phyloP scores from a whole-genome alignment of 2,329 filamentous ascomycete genomes.

The Endocalyx cinctus region DNA sequence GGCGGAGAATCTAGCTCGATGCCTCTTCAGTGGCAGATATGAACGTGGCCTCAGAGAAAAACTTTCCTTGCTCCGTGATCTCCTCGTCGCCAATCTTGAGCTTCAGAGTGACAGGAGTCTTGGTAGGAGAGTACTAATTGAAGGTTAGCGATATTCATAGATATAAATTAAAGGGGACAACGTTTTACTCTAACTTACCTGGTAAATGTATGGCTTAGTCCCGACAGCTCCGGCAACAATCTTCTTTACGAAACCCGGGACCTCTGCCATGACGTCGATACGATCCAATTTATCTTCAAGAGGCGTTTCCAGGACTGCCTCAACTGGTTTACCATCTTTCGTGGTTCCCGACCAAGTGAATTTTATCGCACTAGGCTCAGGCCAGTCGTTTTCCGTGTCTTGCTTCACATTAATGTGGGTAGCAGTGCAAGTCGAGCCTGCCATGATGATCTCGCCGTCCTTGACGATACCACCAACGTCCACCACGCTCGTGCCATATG shows the following conservation, averaged over 20 bases:
- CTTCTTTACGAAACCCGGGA: constrained; percentile 91
- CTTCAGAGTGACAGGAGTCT: constrained; percentile 66
- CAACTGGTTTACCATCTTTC: constrained; percentile 69
- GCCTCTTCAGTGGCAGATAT: constrained; percentile 62
- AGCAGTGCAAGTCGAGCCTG: constrained; percentile 59
- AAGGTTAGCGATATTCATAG: constrained; percentile 16
- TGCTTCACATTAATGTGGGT: constrained; percentile 65
- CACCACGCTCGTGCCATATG: constrained; percentile 82
- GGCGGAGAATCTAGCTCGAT: no score
- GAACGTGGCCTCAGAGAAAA: constrained; percentile 94
- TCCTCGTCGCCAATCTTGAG: constrained; percentile 80
- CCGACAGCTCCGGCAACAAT: constrained; percentile 85
- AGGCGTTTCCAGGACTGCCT: constrained; percentile 63
- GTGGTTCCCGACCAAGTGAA: constrained; percentile 75
- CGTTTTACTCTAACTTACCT: constrained; percentile 56
- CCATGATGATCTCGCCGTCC: constrained; percentile 74
- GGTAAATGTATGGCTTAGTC: constrained; percentile 97
- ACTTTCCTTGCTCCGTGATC: constrained; percentile 67
- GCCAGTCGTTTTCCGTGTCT: constrained; percentile 82
- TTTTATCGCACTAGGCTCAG: constrained; percentile 71
- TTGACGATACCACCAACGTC: constrained; percentile 78
- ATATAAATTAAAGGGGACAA: not conserved
- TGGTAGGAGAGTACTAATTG: constrained; percentile 63
- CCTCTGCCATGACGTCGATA: constrained; percentile 94
- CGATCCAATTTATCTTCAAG: constrained; percentile 71